Evolutionary conservation across 2,329 filamentous ascomycete species (phyloP).

Genomic region (Geoglossum cookeanum): DNA sequence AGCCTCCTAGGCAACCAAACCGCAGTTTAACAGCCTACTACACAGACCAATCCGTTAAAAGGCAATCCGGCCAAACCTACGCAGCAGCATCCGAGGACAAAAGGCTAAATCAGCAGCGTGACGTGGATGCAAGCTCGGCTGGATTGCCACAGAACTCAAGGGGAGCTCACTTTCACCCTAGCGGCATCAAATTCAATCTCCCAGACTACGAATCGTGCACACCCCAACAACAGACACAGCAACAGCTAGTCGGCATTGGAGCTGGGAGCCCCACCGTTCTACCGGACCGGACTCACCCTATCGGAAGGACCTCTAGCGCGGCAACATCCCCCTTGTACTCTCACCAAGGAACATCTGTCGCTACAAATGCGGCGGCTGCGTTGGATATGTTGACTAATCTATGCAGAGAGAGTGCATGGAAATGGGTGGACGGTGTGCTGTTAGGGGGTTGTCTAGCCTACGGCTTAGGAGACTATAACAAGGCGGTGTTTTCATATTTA

Average conservation of each 20-base stretch:
- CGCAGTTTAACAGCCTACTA: neutral
- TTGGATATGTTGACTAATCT: conserved; percentile 53
- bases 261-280: neutral
- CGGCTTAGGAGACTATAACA: conserved; percentile 65
- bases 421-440: conserved; percentile 85
- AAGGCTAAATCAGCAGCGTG: neutral
- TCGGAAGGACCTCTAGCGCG: conserved; percentile 15
- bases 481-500: conserved; percentile 56
- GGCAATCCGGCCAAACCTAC: neutral
- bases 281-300: neutral
- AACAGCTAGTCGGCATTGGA: neutral
- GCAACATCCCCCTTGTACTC: conserved; percentile 18
- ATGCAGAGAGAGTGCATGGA: conserved; percentile 64
- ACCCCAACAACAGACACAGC: neutral
- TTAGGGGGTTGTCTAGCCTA: conserved; percentile 84
- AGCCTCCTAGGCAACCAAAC: conserved; percentile 35
- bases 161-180: neutral
- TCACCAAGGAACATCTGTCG: conserved; percentile 19
- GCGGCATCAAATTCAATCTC: neutral
- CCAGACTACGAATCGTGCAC: neutral
- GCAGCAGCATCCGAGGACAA: neutral
- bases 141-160: neutral
- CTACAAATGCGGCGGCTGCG: conserved; percentile 37
- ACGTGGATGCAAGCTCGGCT: neutral
- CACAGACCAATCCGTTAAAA: neutral